phyloP scores from a whole-genome alignment of 148 eudicot genomes.

The Chenopodium berlandieri region DNA sequence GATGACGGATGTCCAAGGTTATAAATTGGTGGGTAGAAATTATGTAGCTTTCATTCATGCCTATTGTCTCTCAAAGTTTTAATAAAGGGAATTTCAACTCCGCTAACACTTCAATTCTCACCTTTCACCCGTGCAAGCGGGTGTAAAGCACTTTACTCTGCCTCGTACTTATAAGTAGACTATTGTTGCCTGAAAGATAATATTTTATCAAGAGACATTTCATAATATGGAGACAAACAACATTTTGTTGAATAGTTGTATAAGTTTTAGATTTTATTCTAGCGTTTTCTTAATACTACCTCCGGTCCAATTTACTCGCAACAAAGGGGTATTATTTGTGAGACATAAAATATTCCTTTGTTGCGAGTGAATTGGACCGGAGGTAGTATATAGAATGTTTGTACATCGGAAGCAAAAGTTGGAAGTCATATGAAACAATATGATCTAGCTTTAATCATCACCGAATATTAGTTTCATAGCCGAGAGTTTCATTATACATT shows the following conservation, averaged over 20 bases:
- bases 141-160: background rate
- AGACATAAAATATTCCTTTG: no score
- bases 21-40: no score
- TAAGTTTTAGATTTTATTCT: background rate
- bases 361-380: no score
- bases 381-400: background rate
- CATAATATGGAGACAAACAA: background rate
- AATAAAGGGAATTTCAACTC: background rate
- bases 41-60: no score
- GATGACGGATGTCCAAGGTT: no score
- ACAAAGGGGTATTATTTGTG: no score
- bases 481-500: no score
- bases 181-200: background rate
- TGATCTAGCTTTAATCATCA: background rate
- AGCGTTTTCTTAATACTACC: background rate
- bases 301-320: no score
- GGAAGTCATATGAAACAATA: background rate
- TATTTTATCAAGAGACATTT: no score
- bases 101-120: background rate
- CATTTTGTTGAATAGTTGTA: background rate
- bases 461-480: no score
- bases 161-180: background rate
- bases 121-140: background rate
- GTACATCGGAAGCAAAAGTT: background rate
- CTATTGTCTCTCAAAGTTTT: no score